phyloP scores from a whole-genome alignment of 805 yeast genomes.

The Wickerhamiella allomyrinae region DNA sequence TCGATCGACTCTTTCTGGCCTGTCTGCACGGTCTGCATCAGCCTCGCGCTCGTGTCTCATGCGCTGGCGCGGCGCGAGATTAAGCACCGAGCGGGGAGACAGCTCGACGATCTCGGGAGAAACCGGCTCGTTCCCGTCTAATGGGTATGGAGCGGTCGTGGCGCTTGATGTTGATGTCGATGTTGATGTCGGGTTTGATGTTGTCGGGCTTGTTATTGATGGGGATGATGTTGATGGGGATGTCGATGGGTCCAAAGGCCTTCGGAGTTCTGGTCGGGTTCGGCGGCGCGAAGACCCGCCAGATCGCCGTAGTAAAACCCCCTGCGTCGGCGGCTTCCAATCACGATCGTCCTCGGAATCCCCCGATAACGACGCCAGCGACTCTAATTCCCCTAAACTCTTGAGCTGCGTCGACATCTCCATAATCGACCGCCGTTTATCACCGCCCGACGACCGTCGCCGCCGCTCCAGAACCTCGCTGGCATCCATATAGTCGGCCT shows the following conservation, averaged over 20 bases:
- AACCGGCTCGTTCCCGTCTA: too few species aligned
- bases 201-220: too few species aligned
- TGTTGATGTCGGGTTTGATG: not conserved
- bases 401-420: conserved; percentile 54
- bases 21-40: too few species aligned
- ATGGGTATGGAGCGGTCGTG: too few species aligned
- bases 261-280: not conserved
- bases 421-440: conserved; percentile 19
- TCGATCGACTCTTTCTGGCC: too few species aligned
- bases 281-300: conserved; percentile 6
- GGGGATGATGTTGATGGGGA: too few species aligned
- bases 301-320: conserved; percentile 3
- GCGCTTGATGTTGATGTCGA: too few species aligned
- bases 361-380: conserved; percentile 49
- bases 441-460: conserved; percentile 13
- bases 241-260: too few species aligned
- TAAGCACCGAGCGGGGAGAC: not conserved
- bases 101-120: too few species aligned
- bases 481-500: conserved; percentile 23
- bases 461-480: conserved; percentile 21
- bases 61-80: not conserved
- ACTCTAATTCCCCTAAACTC: conserved; percentile 49
- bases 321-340: not conserved
- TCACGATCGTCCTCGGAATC: not conserved
- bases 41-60: not conserved